Evolutionary conservation across 176 grass and related monocot genomes (phyloP), one percentile per base, ranked within the genome.

Genomic region (Cenchrus fungigraminus): DNA sequence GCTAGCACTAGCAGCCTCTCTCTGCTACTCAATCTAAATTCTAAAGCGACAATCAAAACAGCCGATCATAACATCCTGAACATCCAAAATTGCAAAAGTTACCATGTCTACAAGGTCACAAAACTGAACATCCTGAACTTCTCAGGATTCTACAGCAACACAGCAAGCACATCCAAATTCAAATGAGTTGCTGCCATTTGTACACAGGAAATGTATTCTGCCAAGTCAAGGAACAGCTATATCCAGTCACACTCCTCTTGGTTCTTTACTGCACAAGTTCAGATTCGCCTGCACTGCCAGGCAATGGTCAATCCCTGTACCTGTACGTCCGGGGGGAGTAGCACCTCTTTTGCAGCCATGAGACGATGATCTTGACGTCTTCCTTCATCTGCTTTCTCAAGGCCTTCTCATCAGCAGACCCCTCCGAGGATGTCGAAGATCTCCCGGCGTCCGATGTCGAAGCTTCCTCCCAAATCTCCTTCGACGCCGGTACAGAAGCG

Each of bases 271-370:
- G 51, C 74, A 73, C 80, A 51, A 71, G 28, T 43, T 79, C 50
- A 62, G 3, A 22, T 6, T 29, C 67, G 37, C 11, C 34, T 74
- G 50, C 40, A 71, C 25, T 25, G 58, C 0, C 45, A 73, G 12
- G 46, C 46, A 74, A 49, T 59, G 65, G 55, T 86, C 79, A 83
- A 8, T 67, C 10, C 56, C 43, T 61, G 68, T 79, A 86, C 71
- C 57, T 83, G 58, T 73, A 78, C 4, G 84, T 90, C 29, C 43
- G 50, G 60, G 84, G 79, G 84, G 66, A 79, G 68, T 20, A 68
- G 4, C 84, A 12, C 67, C 6, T 87, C 67, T 61, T 90, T 67
- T 90, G 84, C 79, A 90, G 73, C 88, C 88, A 87, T 19, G 88
- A 83, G 66, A 83, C 79, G 22, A 86, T 83, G 12, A 8, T 5